Evolutionary conservation across 805 yeast genomes (phyloP).

Genomic region (Suhomyces prunicola): DNA sequence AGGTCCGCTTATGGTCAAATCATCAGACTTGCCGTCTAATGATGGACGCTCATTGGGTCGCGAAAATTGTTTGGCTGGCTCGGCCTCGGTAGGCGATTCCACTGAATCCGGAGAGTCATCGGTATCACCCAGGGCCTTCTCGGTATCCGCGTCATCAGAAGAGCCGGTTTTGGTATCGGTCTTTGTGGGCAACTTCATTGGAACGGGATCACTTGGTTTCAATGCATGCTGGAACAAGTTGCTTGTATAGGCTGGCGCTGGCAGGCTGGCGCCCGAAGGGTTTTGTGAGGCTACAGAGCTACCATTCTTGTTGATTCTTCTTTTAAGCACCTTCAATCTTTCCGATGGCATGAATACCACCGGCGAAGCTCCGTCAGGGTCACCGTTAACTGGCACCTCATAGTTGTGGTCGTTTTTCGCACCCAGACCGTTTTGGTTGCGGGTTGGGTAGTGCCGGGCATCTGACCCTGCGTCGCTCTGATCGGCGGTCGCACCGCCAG

Average conservation of each 20-base stretch:
- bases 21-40: slow-evolving; percentile 2
- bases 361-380: not conserved
- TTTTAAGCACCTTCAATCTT: slow-evolving; percentile 22
- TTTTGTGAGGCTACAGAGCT: not conserved
- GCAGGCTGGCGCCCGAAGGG: not conserved
- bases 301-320: slow-evolving; percentile 11
- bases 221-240: slow-evolving; percentile 17
- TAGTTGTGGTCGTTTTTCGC: not conserved
- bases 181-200: slow-evolving; percentile 2
- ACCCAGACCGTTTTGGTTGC: not conserved
- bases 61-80: not conserved
- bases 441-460: not conserved
- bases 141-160: slow-evolving; percentile 2
- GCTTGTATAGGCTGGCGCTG: slow-evolving; percentile 4
- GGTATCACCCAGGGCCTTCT: not conserved
- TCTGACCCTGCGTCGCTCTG: not conserved
- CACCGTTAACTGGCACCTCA: not conserved
- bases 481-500: not conserved
- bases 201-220: slow-evolving; percentile 19
- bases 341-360: slow-evolving; percentile 23
- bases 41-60: not conserved
- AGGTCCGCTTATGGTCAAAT: slow-evolving; percentile 2
- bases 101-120: slow-evolving; percentile 5
- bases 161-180: not conserved
- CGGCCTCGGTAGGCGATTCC: slow-evolving; percentile 3